Conservation (phyloP, 129 eudicot species). For the Solidago caesia region DNA sequence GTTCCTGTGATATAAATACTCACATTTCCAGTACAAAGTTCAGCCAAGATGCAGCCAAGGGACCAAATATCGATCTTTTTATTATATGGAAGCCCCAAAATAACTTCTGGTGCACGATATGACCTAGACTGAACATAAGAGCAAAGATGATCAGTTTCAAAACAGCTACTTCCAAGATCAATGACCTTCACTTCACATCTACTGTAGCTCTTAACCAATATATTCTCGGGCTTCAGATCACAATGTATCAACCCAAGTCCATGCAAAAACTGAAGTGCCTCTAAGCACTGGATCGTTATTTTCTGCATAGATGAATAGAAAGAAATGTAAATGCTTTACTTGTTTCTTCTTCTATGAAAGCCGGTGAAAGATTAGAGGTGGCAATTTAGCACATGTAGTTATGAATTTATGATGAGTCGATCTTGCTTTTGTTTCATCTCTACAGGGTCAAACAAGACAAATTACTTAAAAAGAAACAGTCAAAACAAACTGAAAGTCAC, state of each 20-base stretch:
- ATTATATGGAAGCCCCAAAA: slow-evolving; percentile 87
- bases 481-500: neutral
- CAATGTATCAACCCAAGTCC: slow-evolving; percentile 96
- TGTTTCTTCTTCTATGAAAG: neutral
- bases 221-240: slow-evolving; percentile 98
- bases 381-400: neutral
- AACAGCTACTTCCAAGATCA: slow-evolving; percentile 99
- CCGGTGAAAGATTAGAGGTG: neutral
- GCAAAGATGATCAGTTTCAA: slow-evolving; percentile 97
- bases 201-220: slow-evolving; percentile 96
- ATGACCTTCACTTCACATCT: slow-evolving; percentile 99
- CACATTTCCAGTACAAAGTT: slow-evolving; percentile 98
- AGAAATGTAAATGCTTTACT: slow-evolving; percentile 8
- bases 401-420: neutral
- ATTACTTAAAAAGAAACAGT: neutral
- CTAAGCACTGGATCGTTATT: slow-evolving; percentile 94
- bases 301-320: slow-evolving; percentile 59
- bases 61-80: slow-evolving; percentile 98
- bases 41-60: slow-evolving; percentile 99
- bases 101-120: slow-evolving; percentile 98
- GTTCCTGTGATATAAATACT: slow-evolving; percentile 31
- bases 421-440: slow-evolving; percentile 1
- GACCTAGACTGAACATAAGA: slow-evolving; percentile 98
- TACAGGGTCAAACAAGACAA: neutral
- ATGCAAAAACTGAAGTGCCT: slow-evolving; percentile 92